Evolutionary conservation across 2,329 filamentous ascomycete genomes (phyloP).

Genomic region (Cryphonectria carpinicola): DNA sequence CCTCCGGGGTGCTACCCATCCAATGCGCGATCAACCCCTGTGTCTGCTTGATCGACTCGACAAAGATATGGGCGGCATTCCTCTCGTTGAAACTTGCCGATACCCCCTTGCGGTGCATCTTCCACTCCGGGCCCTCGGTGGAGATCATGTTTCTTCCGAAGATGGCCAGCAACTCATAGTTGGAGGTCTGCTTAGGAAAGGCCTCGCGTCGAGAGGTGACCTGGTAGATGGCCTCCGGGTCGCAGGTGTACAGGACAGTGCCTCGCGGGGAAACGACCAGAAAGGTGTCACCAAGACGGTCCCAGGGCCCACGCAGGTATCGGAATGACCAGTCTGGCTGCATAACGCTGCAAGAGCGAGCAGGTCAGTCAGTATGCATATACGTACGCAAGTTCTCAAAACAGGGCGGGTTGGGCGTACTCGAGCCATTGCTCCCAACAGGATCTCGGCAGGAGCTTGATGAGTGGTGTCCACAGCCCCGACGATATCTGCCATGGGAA

Average conservation of each 20-base stretch:
- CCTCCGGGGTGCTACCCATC: conserved; percentile 46
- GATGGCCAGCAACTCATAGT: conserved; percentile 63
- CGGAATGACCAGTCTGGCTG: conserved; percentile 64
- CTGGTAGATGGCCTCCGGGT: conserved; percentile 68
- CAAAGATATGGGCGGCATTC: conserved; percentile 69
- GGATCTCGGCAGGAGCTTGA: conserved; percentile 57
- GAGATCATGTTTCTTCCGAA: conserved; percentile 75
- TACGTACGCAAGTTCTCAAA: too few species aligned
- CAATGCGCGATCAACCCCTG: conserved; percentile 63
- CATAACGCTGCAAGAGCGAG: conserved; percentile 48
- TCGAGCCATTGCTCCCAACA: conserved; percentile 63
- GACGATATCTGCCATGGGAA: conserved; percentile 60
- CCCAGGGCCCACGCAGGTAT: conserved; percentile 61
- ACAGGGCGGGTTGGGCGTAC: conserved; percentile 45
- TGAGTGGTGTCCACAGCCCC: conserved; percentile 57
- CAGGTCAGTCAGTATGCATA: neutral
- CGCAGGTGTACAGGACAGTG: conserved; percentile 60
- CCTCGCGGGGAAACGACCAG: conserved; percentile 63
- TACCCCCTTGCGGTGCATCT: conserved; percentile 72
- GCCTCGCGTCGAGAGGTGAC: conserved; percentile 68
- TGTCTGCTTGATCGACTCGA: conserved; percentile 65
- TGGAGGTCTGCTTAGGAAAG: conserved; percentile 69
- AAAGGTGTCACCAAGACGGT: conserved; percentile 65
- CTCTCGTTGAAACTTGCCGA: conserved; percentile 76
- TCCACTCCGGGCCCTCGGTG: conserved; percentile 72